phyloP scores from a whole-genome alignment of 176 grass and related monocot species.

The Triticum monococcum region DNA sequence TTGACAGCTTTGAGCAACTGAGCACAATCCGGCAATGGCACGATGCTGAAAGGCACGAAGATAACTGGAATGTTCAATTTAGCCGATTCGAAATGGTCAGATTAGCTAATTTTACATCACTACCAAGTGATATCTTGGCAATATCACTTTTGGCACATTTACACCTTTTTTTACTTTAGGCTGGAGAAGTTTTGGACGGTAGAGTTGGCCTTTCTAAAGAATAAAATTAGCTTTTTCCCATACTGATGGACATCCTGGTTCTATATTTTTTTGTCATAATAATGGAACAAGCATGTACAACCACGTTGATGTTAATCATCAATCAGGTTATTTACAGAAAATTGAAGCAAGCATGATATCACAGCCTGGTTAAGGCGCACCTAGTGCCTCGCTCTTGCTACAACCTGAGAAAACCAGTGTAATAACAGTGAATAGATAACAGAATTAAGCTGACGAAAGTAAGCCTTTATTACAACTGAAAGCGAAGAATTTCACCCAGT shows the following conservation, averaged over 20 bases:
- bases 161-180: constrained; percentile 26
- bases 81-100: background rate
- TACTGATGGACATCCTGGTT: background rate
- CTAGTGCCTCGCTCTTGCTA: background rate
- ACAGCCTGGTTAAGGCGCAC: background rate
- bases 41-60: background rate
- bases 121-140: background rate
- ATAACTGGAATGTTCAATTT: background rate
- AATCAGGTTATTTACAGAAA: background rate
- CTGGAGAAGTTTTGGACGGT: constrained; percentile 9
- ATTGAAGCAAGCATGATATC: background rate
- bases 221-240: background rate
- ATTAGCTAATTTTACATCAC: background rate
- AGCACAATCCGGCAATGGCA: background rate
- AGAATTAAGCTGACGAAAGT: background rate
- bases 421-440: background rate
- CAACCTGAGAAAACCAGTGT: constrained; percentile 4
- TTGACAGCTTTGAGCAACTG: constrained; percentile 5
- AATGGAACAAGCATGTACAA: background rate
- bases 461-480: background rate
- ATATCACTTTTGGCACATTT: background rate
- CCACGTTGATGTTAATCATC: background rate
- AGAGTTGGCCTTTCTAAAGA: background rate
- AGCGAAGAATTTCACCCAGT: background rate
- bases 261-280: background rate